phyloP scores from a whole-genome alignment of 2,329 filamentous ascomycete species.

The Sarocladium oryzae region DNA sequence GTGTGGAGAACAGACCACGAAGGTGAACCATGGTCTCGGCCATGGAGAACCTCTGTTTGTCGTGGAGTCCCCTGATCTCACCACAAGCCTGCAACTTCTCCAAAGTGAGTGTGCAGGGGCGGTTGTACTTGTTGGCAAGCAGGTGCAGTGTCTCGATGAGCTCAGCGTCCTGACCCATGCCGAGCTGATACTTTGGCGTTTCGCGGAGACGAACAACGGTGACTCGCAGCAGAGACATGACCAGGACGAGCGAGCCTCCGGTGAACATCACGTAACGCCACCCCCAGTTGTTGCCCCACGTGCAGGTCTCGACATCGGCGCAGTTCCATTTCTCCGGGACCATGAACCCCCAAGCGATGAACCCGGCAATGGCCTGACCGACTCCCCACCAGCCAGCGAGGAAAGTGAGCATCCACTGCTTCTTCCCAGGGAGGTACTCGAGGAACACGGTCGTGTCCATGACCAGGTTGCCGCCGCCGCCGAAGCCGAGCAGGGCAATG shows the following conservation, averaged over 20 bases:
- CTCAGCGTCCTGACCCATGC: constrained; percentile 39
- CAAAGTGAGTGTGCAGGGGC: constrained; percentile 33
- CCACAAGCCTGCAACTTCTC: constrained; percentile 41
- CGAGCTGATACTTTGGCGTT: constrained; percentile 43
- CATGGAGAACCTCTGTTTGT: constrained; percentile 24
- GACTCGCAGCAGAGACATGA: constrained; percentile 38
- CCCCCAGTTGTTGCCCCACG: constrained; percentile 38
- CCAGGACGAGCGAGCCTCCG: constrained; percentile 37
- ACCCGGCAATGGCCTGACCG: constrained; percentile 40
- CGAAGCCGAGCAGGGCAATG: constrained; percentile 56
- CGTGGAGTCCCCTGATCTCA: constrained; percentile 29
- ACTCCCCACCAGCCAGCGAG: constrained; percentile 45
- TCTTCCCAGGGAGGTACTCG: constrained; percentile 40
- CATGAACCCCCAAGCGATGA: constrained; percentile 38
- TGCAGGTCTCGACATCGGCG: constrained; percentile 36
- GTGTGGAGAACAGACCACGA: constrained; percentile 57
- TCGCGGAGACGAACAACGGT: constrained; percentile 39
- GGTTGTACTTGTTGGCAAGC: constrained; percentile 39
- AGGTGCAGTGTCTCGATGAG: constrained; percentile 42
- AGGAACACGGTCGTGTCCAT: constrained; percentile 47
- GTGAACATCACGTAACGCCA: constrained; percentile 42
- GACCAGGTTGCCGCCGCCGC: constrained; percentile 45
- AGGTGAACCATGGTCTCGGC: constrained; percentile 44
- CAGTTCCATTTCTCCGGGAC: constrained; percentile 43
- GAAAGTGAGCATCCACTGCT: constrained; percentile 41